These are phyloP conservation scores for Xylaria sp. DNA, from an alignment of 2,329 filamentous ascomycete genomes.

Conservation along the genomic window DNA sequence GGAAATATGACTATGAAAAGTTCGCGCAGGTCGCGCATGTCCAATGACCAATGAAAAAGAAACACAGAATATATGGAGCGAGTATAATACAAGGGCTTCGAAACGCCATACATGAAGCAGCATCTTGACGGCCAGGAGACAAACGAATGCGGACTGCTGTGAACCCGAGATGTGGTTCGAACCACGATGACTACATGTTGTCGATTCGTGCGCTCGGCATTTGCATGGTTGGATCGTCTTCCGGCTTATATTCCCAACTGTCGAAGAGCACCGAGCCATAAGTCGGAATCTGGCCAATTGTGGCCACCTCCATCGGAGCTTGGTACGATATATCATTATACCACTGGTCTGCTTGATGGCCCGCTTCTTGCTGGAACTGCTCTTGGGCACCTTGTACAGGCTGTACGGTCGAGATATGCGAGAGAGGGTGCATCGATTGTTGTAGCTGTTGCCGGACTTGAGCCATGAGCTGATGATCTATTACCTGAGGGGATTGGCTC, in stretches of 20 bases:
- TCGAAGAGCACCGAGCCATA: constrained; percentile 64
- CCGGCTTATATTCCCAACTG: constrained; percentile 66
- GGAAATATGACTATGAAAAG: background rate
- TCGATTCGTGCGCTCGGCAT: constrained; percentile 69
- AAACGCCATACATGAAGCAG: background rate
- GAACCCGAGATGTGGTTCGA: background rate
- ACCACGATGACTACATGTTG: constrained; percentile 55
- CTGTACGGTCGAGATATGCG: constrained; percentile 44
- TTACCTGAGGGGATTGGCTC: constrained; percentile 56
- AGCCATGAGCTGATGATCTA: constrained; percentile 57
- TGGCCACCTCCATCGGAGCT: constrained; percentile 66
- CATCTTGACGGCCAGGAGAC: background rate
- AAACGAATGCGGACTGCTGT: background rate
- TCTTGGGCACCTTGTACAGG: constrained; percentile 47
- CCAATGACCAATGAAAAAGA: constrained; percentile 10
- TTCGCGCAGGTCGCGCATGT: background rate
- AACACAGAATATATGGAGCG: background rate
- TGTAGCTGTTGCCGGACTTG: constrained; percentile 57
- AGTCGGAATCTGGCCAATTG: constrained; percentile 63
- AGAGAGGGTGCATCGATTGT: constrained; percentile 36
- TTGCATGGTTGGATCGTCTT: constrained; percentile 68
- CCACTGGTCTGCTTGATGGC: constrained; percentile 63
- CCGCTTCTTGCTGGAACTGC: constrained; percentile 53
- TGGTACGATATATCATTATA: constrained; percentile 64
- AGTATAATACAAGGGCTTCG: constrained; percentile 13